A percentile compares a stretch with the other conserved stretches of the same genome.
Evolutionary conservation across 192 early-diverging fungal species (phyloP).

Genomic region (Allomyces macrogynus): DNA sequence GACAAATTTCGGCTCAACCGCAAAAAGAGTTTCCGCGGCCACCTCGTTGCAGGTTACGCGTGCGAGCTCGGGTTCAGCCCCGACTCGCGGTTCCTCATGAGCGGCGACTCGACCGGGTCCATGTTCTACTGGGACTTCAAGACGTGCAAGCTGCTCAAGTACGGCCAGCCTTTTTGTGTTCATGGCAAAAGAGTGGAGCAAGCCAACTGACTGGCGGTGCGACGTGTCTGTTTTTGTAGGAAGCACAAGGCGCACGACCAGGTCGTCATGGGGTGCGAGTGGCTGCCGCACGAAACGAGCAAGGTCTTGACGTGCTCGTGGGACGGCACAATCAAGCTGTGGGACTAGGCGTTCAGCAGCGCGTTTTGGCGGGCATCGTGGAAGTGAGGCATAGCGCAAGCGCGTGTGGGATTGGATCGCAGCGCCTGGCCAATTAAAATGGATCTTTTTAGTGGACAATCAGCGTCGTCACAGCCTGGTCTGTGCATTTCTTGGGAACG

Average conservation of each 20-base stretch:
- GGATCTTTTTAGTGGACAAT: too few species aligned
- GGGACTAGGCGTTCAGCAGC: conserved; percentile 21
- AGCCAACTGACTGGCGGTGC: not conserved
- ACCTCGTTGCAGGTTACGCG: conserved; percentile 88
- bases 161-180: conserved; percentile 3
- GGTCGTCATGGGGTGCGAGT: conserved; percentile 75
- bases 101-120: conserved; percentile 79
- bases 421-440: too few species aligned
- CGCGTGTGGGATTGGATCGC: too few species aligned
- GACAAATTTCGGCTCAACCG: conserved; percentile 70
- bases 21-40: conserved; percentile 81
- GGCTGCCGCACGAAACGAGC: conserved; percentile 88
- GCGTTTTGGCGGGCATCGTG: too few species aligned
- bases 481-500: too few species aligned
- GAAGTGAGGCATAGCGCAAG: too few species aligned
- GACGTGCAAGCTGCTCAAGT: conserved; percentile 55
- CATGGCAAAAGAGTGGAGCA: not conserved
- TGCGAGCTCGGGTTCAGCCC: conserved; percentile 85
- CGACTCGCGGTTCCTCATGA: conserved; percentile 67
- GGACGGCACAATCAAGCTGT: conserved; percentile 88
- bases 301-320: conserved; percentile 83
- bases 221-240: conserved; percentile 6
- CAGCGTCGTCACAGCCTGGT: too few species aligned
- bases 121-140: conserved; percentile 98
- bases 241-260: conserved; percentile 82